Evolutionary conservation across 2,329 filamentous ascomycete species (phyloP).

Genomic region (Leptographium radiaticola): DNA sequence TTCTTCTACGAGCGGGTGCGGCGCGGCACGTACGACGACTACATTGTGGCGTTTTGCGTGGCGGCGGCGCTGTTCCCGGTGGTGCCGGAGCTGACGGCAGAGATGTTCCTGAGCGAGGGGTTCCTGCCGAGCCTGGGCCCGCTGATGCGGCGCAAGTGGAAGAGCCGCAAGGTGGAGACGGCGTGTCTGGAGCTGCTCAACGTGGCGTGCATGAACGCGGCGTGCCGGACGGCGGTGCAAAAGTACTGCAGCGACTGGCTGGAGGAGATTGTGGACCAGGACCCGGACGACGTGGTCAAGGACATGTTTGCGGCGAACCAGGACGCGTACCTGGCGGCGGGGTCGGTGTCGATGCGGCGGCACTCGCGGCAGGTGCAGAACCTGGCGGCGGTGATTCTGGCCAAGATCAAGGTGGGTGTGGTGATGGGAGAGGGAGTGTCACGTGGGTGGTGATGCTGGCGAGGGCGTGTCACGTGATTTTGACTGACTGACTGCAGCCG

Average conservation of each 20-base stretch:
- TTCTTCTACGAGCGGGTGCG: slow-evolving; percentile 63
- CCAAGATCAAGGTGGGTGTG: slow-evolving; percentile 55
- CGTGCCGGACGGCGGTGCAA: slow-evolving; percentile 70
- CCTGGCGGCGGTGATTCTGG: slow-evolving; percentile 60
- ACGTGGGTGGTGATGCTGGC: neutral
- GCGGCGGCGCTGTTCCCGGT: slow-evolving; percentile 80
- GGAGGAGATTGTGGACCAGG: slow-evolving; percentile 66
- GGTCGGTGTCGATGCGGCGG: slow-evolving; percentile 45
- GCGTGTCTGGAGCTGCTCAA: slow-evolving; percentile 82
- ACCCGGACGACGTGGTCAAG: slow-evolving; percentile 41
- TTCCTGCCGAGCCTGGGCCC: slow-evolving; percentile 69
- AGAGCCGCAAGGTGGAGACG: slow-evolving; percentile 74
- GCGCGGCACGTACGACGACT: slow-evolving; percentile 71
- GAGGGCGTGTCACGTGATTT: neutral
- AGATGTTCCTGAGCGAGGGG: slow-evolving; percentile 76
- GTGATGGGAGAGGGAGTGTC: no score
- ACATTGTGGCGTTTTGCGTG: slow-evolving; percentile 88
- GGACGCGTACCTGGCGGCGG: slow-evolving; percentile 44
- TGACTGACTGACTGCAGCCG: slow-evolving; percentile 34
- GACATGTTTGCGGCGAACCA: slow-evolving; percentile 36
- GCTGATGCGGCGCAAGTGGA: slow-evolving; percentile 67
- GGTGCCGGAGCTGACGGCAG: slow-evolving; percentile 58
- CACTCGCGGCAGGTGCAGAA: slow-evolving; percentile 51
- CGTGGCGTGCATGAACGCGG: slow-evolving; percentile 74
- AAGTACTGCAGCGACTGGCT: slow-evolving; percentile 83